Conservation (phyloP, 192 early-diverging fungal genomes). For the Dispira simplex region DNA sequence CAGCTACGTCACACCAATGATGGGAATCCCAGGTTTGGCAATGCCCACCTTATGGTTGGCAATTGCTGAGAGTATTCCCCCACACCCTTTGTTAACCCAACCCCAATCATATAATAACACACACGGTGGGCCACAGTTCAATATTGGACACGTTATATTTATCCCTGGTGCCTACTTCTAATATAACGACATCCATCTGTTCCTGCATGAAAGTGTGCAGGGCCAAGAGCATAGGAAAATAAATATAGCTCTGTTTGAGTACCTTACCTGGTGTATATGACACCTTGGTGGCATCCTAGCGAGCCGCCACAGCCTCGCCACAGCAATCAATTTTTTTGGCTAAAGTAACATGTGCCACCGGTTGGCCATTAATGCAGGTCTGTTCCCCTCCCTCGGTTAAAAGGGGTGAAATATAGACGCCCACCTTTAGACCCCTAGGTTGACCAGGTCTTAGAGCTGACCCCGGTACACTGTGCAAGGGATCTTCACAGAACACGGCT, state of each 20-base stretch:
- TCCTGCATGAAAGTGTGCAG: constrained; percentile 76
- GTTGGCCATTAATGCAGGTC: constrained; percentile 78
- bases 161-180: constrained; percentile 75
- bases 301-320: constrained; percentile 41
- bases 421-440: constrained; percentile 27
- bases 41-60: constrained; percentile 80
- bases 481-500: too few species aligned
- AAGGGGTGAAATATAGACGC: constrained; percentile 89
- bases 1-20: constrained; percentile 52
- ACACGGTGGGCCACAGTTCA: constrained; percentile 47
- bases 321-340: constrained; percentile 77
- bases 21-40: constrained; percentile 54
- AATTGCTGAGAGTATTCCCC: constrained; percentile 55
- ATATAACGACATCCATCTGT: constrained; percentile 57
- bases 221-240: constrained; percentile 80
- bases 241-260: constrained; percentile 68
- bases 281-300: constrained; percentile 13
- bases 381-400: constrained; percentile 82
- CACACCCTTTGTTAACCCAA: constrained; percentile 54
- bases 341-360: constrained; percentile 56
- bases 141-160: constrained; percentile 76
- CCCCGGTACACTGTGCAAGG: too few species aligned
- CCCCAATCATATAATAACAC: constrained; percentile 64
- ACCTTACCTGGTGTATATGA: constrained; percentile 15
- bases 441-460: too few species aligned